Percentiles rank a stretch among this genome's conserved stretches.
These are phyloP conservation scores for Zostera marina DNA, from an alignment of 116 monocot genomes.

Conservation along the genomic window DNA sequence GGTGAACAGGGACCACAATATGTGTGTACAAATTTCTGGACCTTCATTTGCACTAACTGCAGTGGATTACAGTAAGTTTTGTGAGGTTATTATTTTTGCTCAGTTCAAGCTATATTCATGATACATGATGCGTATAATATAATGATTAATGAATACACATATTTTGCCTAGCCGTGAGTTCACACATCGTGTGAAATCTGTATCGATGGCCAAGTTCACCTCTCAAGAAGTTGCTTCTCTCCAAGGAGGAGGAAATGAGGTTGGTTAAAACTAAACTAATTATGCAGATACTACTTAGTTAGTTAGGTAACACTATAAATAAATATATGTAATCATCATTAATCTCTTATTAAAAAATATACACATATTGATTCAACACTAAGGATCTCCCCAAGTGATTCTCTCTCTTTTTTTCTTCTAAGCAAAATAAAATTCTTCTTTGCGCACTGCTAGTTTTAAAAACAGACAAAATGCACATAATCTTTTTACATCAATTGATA, in stretches of 20 bases:
- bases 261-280: too few relatives aligned
- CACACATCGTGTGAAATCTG: conserved; percentile 91
- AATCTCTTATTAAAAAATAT: too few relatives aligned
- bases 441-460: too few relatives aligned
- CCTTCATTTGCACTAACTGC: conserved; percentile 92
- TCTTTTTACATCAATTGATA: neutral
- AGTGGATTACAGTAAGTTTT: conserved; percentile 93
- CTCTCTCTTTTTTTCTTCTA: too few relatives aligned
- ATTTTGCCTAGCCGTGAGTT: conserved; percentile 71
- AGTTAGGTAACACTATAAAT: too few relatives aligned
- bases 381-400: too few relatives aligned
- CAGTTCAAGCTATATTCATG: too few relatives aligned
- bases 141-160: too few relatives aligned
- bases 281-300: too few relatives aligned
- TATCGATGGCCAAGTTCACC: conserved; percentile 98
- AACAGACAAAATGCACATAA: neutral
- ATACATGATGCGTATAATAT: too few relatives aligned
- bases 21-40: conserved; percentile 96
- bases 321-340: neutral
- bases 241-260: conserved; percentile 98
- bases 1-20: conserved; percentile 86
- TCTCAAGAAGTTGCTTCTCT: conserved; percentile 85
- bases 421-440: too few relatives aligned
- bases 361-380: too few relatives aligned
- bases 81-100: neutral